Conservation (phyloP, 805 yeast genomes). For the Suhomyces tanzawaensis region DNA sequence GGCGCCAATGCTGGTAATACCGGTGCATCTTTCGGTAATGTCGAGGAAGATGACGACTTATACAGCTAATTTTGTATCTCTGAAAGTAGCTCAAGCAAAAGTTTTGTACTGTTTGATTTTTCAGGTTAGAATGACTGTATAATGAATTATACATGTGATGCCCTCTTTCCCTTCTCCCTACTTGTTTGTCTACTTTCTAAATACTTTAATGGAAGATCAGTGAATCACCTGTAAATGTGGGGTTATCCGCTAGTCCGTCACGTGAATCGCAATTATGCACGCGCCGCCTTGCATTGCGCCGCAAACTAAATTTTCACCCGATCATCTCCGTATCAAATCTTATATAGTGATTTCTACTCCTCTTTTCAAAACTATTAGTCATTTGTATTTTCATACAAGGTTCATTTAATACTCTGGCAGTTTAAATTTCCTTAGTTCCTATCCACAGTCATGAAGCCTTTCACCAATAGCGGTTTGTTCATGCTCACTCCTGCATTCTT, state of each 20-base stretch:
- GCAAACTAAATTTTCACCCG: neutral
- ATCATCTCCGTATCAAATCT: neutral
- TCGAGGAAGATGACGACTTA: conserved; percentile 39
- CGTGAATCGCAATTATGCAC: neutral
- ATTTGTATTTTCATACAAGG: neutral
- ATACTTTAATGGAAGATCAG: no score
- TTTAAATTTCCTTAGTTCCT: neutral
- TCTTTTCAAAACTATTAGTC: no score
- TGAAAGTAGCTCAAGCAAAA: no score
- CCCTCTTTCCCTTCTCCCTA: no score
- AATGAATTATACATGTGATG: no score
- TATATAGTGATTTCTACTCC: no score
- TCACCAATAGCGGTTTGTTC: conserved; percentile 23
- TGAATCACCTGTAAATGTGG: no score
- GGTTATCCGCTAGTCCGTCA: neutral
- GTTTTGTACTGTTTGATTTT: no score
- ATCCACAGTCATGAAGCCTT: conserved; percentile 17
- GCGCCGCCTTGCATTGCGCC: neutral
- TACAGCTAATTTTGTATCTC: conserved; percentile 25
- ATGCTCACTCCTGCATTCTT: conserved; percentile 30
- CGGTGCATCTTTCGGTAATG: conserved; percentile 43
- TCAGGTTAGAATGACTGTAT: no score
- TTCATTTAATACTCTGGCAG: neutral
- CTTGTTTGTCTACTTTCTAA: no score
- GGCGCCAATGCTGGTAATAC: conserved; percentile 18